Evolutionary conservation across 257 asterid species (phyloP), one percentile per base, ranked within the genome.

Genomic region (Fraxinus cuspidata): DNA sequence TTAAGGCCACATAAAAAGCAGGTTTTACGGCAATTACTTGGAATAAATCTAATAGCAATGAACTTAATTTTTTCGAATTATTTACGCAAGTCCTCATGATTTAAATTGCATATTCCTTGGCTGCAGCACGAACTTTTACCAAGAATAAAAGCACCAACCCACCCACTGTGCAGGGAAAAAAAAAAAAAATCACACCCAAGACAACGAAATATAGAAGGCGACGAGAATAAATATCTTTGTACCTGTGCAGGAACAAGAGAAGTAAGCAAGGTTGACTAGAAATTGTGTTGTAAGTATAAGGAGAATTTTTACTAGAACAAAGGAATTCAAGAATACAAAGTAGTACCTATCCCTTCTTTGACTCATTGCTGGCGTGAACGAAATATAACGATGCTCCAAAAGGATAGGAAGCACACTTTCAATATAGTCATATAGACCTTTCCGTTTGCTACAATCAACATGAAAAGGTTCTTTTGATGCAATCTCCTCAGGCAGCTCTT

Each of bases 361-460:
- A 85, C 99, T 93, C 97, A 96, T 91, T 32, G 96, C 96, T 25
- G 99, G 98, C 32, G 99, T 92, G 79, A 96, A 80, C 67, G 98
- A 91, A 72, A 96, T 91, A 83, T 90, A 96, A 8, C 74, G 91
- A 84, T 96, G 96, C 85, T 93, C 89, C 87, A 93, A 83, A 35
- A 96, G 91, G 3, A 90, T 84, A 44, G 99, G 99, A 80, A 96
- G 97, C 15, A 96, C 97, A 77, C 87, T 83, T 82, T 96, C 97
- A n/a, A 88, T 86, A 78, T 96, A 93, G 85, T 96, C 99, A 84
- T 92, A 93, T 67, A 76, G 86, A 77, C 97, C 99, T 85, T 93
- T 93, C 70, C 99, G 94, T 83, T 96, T 96, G 91, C 97, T 93
- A 81, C 99, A 93, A 85, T 96, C 97, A 75, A 93, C 99, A 81